Percentiles rank a stretch among this genome's conserved stretches.
phyloP scores from a whole-genome alignment of 2,329 filamentous ascomycete species.

The Talaromyces sp. region DNA sequence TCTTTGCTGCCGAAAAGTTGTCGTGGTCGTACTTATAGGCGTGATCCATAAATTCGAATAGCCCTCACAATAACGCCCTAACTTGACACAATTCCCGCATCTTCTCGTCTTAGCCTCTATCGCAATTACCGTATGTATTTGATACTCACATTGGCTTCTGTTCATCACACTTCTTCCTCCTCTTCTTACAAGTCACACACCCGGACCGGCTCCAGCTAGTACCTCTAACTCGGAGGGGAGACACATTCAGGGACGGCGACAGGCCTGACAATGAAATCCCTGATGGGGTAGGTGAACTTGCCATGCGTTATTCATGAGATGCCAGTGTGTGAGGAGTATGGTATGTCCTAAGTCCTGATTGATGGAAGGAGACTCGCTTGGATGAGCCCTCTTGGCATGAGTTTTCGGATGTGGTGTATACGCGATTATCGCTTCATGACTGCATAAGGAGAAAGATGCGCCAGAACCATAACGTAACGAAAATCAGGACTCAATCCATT shows the following conservation, averaged over 20 bases:
- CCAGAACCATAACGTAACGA: neutral
- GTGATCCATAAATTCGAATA: conserved; percentile 37
- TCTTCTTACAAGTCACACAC: conserved; percentile 40
- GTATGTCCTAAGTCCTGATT: neutral
- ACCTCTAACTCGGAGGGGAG: conserved; percentile 27
- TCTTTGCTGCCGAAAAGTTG: conserved; percentile 27
- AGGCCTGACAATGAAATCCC: neutral
- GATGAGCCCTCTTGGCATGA: neutral
- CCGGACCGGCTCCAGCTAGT: conserved; percentile 39
- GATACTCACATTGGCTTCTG: conserved; percentile 32
- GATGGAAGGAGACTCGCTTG: neutral
- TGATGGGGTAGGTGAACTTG: neutral
- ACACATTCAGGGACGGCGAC: conserved; percentile 19
- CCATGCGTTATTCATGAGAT: neutral
- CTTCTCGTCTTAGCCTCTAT: conserved; percentile 20
- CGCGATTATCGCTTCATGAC: neutral
- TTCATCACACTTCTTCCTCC: conserved; percentile 39
- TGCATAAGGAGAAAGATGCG: neutral
- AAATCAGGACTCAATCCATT: neutral
- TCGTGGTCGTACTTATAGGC: conserved; percentile 32
- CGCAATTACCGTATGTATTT: neutral
- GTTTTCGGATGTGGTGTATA: neutral
- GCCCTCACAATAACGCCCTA: conserved; percentile 36
- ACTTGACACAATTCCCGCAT: conserved; percentile 31
- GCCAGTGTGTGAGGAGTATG: neutral